Percentiles rank a stretch among this genome's conserved stretches.
These are phyloP conservation scores for Neurospora sp. DNA, from an alignment of 495 filamentous ascomycete species.

Conservation along the genomic window DNA sequence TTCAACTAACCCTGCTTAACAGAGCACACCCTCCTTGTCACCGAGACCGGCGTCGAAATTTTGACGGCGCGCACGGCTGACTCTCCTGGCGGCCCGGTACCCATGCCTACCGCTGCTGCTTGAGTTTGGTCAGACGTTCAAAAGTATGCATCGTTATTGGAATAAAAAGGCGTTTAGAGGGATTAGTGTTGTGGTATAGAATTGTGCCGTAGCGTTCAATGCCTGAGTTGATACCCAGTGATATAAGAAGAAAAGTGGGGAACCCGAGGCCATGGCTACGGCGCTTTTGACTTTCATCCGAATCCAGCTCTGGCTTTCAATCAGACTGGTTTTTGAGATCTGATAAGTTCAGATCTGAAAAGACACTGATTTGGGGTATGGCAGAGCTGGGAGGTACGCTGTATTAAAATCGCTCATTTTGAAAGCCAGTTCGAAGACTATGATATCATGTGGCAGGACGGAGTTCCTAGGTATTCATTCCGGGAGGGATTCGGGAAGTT, in stretches of 20 bases:
- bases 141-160: neutral
- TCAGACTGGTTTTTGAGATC: neutral
- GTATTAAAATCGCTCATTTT: neutral
- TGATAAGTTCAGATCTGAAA: neutral
- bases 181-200: neutral
- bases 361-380: neutral
- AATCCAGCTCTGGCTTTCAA: neutral
- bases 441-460: neutral
- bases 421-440: neutral
- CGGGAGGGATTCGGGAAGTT: neutral
- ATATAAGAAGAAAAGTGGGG: neutral
- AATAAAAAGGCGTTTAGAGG: neutral
- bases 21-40: constrained; percentile 94
- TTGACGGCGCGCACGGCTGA: constrained; percentile 72
- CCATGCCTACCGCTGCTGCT: constrained; percentile 41
- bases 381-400: neutral
- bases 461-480: neutral
- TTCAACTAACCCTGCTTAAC: neutral
- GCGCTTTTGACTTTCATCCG: neutral
- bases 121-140: neutral
- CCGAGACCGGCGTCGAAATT: constrained; percentile 86
- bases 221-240: neutral
- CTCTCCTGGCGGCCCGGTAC: constrained; percentile 76
- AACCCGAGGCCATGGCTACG: neutral
- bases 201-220: neutral